Percentiles rank a stretch among this genome's conserved stretches.
phyloP scores from a whole-genome alignment of 2,329 filamentous ascomycete species.

The Daldinia eschscholtzii region DNA sequence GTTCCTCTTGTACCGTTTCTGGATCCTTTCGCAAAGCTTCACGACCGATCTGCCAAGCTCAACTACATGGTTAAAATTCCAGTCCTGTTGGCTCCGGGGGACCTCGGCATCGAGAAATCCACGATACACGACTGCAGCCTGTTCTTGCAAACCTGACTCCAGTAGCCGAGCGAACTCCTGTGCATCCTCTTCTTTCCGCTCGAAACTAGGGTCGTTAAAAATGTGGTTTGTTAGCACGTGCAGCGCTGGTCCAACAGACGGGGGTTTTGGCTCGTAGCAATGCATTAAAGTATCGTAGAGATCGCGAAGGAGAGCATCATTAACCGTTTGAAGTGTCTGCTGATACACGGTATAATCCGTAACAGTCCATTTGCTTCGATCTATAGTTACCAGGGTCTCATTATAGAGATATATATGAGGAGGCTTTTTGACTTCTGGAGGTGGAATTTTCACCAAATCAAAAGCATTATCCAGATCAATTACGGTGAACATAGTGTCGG shows the following conservation, averaged over 20 bases:
- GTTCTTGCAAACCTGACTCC: constrained; percentile 76
- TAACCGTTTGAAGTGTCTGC: constrained; percentile 77
- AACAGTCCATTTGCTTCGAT: constrained; percentile 74
- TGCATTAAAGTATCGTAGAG: constrained; percentile 88
- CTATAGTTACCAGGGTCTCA: constrained; percentile 67
- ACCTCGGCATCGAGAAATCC: constrained; percentile 83
- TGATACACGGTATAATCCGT: constrained; percentile 79
- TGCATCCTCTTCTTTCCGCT: constrained; percentile 75
- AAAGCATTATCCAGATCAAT: constrained; percentile 88
- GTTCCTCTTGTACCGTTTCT: constrained; percentile 90
- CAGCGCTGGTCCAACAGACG: constrained; percentile 83
- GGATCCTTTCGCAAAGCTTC: constrained; percentile 86
- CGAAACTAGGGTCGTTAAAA: constrained; percentile 81
- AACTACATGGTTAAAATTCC: constrained; percentile 93
- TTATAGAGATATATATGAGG: constrained; percentile 67
- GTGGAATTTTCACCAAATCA: constrained; percentile 80
- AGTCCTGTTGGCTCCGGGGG: constrained; percentile 81
- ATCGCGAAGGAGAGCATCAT: constrained; percentile 87
- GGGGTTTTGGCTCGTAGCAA: constrained; percentile 90
- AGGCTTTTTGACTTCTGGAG: constrained; percentile 73
- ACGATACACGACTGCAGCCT: constrained; percentile 84
- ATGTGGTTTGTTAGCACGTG: constrained; percentile 86
- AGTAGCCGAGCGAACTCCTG: constrained; percentile 80
- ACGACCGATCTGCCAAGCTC: constrained; percentile 88
- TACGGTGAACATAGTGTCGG: constrained; percentile 83